Evolutionary conservation across 192 early-diverging fungal genomes (phyloP).

Genomic region (Mortierella claussenii): DNA sequence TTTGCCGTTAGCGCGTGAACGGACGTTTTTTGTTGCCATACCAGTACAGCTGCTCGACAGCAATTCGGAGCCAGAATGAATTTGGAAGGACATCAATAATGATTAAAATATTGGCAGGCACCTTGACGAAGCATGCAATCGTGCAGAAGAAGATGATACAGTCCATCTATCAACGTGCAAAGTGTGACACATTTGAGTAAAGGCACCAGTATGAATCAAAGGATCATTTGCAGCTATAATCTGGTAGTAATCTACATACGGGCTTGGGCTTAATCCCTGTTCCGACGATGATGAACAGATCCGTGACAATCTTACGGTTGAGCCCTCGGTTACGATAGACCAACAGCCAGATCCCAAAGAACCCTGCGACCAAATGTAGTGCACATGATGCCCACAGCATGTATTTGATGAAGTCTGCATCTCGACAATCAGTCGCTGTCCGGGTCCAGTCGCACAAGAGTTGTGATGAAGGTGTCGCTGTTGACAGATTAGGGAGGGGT

Average conservation of each 20-base stretch:
- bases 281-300: slow-evolving; percentile 28
- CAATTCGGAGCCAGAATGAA: slow-evolving; percentile 18
- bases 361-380: background rate
- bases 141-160: slow-evolving; percentile 36
- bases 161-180: slow-evolving; percentile 24
- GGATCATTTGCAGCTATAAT: background rate
- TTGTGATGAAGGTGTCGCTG: no score
- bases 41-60: slow-evolving; percentile 33
- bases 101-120: slow-evolving; percentile 18
- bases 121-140: slow-evolving; percentile 25
- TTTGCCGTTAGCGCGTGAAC: no score
- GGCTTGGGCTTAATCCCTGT: slow-evolving; percentile 42
- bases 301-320: slow-evolving; percentile 26
- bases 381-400: slow-evolving; percentile 20
- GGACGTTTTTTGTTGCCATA: no score
- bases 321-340: slow-evolving; percentile 33
- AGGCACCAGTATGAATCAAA: background rate
- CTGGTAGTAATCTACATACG: background rate
- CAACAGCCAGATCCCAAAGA: slow-evolving; percentile 28
- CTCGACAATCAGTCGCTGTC: slow-evolving; percentile 16
- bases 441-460: slow-evolving; percentile 40
- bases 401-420: slow-evolving; percentile 3
- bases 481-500: no score
- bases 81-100: slow-evolving; percentile 25
- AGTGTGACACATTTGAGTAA: background rate